Percentiles rank a stretch among this genome's conserved stretches.
Evolutionary conservation across 495 filamentous ascomycete genomes (phyloP).

Genomic region (Penicillium canariense): DNA sequence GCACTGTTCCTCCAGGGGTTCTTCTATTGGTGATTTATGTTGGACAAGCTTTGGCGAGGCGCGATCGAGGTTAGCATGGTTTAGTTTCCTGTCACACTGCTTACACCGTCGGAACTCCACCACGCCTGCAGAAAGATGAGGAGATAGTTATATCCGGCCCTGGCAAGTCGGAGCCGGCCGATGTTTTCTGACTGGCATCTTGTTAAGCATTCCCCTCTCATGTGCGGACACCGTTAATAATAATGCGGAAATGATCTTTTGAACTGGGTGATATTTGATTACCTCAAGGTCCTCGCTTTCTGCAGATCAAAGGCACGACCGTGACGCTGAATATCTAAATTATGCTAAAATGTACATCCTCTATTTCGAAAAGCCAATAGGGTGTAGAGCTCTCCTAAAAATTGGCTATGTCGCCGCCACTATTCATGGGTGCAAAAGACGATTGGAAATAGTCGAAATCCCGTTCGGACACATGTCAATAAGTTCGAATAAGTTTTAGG

Average conservation of each 20-base stretch:
- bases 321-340: too few relatives aligned
- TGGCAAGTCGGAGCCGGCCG: not conserved
- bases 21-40: not conserved
- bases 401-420: too few relatives aligned
- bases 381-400: too few relatives aligned
- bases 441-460: too few relatives aligned
- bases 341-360: not conserved
- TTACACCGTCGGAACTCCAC: not conserved
- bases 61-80: not conserved
- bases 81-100: not conserved
- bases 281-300: not conserved
- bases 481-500: too few relatives aligned
- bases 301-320: not conserved
- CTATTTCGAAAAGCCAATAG: not conserved
- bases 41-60: not conserved
- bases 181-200: not conserved
- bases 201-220: not conserved
- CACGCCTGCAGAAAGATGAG: not conserved
- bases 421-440: too few relatives aligned
- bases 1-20: not conserved
- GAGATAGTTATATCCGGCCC: not conserved
- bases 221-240: not conserved
- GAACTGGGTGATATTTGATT: not conserved
- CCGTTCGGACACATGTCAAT: too few relatives aligned
- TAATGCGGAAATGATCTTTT: not conserved